Base-by-base conservation (phyloP, 768 basidiomycete genomes). In the Xerocomus brunneocitrinus region DNA sequence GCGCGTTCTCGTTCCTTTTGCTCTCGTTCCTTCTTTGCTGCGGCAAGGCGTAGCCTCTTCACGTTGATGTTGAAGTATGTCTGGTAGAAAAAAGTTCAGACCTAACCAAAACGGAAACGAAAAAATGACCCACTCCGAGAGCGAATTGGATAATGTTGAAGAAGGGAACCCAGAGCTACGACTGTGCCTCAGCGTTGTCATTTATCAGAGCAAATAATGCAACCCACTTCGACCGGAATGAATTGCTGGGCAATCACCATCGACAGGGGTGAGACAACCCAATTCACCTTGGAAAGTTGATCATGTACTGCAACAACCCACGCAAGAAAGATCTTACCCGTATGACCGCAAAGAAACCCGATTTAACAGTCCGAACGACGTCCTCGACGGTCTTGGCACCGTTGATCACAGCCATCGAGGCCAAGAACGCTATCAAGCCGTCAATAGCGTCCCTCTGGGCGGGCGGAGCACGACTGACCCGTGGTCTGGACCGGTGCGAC, bases 121-220 rank as follows among this genome's bases (percentile, higher is more conserved):
- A 59, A 30, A 46, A 16, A 13, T 42, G 31, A 51, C 87, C 62
- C 63, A 91, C 90, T 22, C 90, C 90, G 12, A 90, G 75, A 22
- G 81, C 67, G 66, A 94, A 91, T 66, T 84, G 82, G 39, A 94
- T 73, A 34, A 79, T 61, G 67, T 85, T 91, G 79, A 94, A 93
- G 74, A 89, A 95, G 8, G 88, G 87, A 0, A 89, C 87, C 91
- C 91, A 92, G 41, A 91, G 76, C 87, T 90, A 58, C 14, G 45
- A 32, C n/a, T 14, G 19, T 24, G 35, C 14, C 32, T 59, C 25
- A 56, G 59, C 31, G 46, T 50, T 22, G 46, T 34, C 47, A 27
- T 6, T 8, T 13, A 24, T 36, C 34, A 36, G 31, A 12, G 16
- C 44, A 40, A 7, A 31, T 35, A 24, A 24, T 61, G 22, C 12